phyloP scores from a whole-genome alignment of 2,329 filamentous ascomycete species.

The Diplodia corticola region DNA sequence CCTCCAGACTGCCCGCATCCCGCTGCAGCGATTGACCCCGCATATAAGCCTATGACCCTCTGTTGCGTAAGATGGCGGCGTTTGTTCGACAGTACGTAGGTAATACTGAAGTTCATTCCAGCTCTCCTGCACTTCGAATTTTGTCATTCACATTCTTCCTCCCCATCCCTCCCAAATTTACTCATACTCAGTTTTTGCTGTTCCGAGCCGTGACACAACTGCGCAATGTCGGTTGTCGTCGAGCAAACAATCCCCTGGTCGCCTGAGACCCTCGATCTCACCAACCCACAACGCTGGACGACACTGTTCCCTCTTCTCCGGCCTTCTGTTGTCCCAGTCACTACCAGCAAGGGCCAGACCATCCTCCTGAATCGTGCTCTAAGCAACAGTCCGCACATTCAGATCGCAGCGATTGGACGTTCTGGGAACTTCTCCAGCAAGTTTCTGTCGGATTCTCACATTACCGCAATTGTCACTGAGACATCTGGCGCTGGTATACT shows the following conservation, averaged over 20 bases:
- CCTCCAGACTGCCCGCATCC: constrained; percentile 13
- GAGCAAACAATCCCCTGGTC: constrained; percentile 39
- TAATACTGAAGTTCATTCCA: background rate
- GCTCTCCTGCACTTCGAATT: background rate
- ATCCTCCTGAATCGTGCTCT: constrained; percentile 35
- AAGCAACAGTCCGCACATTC: constrained; percentile 29
- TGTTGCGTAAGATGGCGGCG: background rate
- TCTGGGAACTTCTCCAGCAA: constrained; percentile 38
- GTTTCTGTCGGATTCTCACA: constrained; percentile 34
- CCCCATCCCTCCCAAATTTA: background rate
- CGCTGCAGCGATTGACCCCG: background rate
- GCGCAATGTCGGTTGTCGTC: constrained; percentile 38
- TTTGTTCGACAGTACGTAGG: background rate
- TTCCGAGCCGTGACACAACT: background rate
- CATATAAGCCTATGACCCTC: constrained; percentile 8
- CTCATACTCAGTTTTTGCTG: background rate
- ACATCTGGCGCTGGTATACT: constrained; percentile 29
- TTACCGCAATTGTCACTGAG: constrained; percentile 35
- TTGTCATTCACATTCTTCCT: background rate
- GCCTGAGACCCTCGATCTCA: constrained; percentile 30
- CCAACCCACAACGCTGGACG: constrained; percentile 35
- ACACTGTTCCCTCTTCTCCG: constrained; percentile 37
- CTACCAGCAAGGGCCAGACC: constrained; percentile 32
- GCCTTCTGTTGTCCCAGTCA: constrained; percentile 31
- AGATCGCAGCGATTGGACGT: constrained; percentile 33